Base-by-base conservation (phyloP, 2,329 filamentous ascomycete species). In the Colletotrichum gloeosporioides region DNA sequence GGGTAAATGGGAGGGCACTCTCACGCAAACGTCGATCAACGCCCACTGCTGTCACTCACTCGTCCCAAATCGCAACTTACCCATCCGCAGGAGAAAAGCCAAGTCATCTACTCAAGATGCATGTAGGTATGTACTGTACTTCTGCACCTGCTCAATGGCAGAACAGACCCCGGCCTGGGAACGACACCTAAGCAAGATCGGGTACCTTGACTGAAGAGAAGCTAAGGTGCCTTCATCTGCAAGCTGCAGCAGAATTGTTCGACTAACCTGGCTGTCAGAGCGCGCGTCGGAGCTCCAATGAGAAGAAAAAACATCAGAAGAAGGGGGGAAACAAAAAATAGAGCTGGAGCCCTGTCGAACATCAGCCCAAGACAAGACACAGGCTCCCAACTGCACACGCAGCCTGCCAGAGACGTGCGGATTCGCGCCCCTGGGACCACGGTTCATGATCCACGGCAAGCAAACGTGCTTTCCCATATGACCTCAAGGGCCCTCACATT, bases 271-370 rank as follows among this genome's bases (percentile, higher is more conserved):
- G 44, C 64, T 74, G 74, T 69, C 70, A 76, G 34, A 76, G 74
- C 73, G 64, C 69, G 29, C 72, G 22, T 57, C 74, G 74, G 74
- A 76, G 64, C 64, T 74, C 70, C 70, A 69, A 22, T 8, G 63
- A 25, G 39, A 63, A 29, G 31, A 8, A n/a, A 63, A 55, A 65
- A 55, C 29, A 65, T 69, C 32, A 74, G 59, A 61, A 65, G 49
- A 73, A 69, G 53, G 27, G 32, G 29, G 71, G 34, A 49, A 65
- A 64, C 15, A 36, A 66, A 39, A 31, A 66, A 63, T 49, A 55
- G 62, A 67, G 25, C 62, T 25, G 22, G 69, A 53, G 36, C 62
- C 57, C 44, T 57, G 29, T 39, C 39, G 25, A 57, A 55, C 69
- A 57, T 67, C 31, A 75, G 49, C 36, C 36, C 69, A 63, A 27